These are phyloP conservation scores for Blastocystis sp. DNA, from an alignment of 352 stramenopile species.

Conservation along the genomic window DNA sequence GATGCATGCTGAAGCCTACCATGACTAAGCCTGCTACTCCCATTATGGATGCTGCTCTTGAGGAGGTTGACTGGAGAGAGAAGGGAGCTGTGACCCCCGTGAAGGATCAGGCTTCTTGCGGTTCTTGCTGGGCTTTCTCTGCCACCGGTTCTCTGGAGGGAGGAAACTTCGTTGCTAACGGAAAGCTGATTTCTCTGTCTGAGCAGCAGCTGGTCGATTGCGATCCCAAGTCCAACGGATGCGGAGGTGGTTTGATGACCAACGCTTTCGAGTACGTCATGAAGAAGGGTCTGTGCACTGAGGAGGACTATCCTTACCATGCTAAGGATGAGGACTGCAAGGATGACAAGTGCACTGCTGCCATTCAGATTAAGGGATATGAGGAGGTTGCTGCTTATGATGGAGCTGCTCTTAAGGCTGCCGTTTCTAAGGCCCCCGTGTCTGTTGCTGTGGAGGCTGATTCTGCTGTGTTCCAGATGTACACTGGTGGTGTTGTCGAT, in stretches of 20 bases:
- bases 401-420: constrained; percentile 76
- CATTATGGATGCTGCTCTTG: constrained; percentile 43
- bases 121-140: constrained; percentile 91
- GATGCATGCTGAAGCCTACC: constrained; percentile 44
- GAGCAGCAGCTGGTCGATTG: constrained; percentile 85
- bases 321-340: constrained; percentile 65
- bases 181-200: constrained; percentile 72
- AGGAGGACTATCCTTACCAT: constrained; percentile 76
- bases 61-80: constrained; percentile 72
- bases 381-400: constrained; percentile 77
- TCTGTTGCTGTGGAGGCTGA: constrained; percentile 86
- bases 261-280: constrained; percentile 83
- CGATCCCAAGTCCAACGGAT: constrained; percentile 77
- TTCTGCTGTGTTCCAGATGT: constrained; percentile 70
- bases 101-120: constrained; percentile 86
- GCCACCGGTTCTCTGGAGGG: constrained; percentile 80
- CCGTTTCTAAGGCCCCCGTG: constrained; percentile 80
- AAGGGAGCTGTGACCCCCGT: constrained; percentile 77
- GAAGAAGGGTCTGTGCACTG: constrained; percentile 73
- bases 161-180: constrained; percentile 74
- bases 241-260: constrained; percentile 78
- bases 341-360: constrained; percentile 47
- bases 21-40: background rate
- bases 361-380: constrained; percentile 66
- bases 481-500: constrained; percentile 69